These are phyloP conservation scores for Zygosaccharomyces pseudobailii DNA, from an alignment of 1,139 yeast genomes.

Conservation along the genomic window DNA sequence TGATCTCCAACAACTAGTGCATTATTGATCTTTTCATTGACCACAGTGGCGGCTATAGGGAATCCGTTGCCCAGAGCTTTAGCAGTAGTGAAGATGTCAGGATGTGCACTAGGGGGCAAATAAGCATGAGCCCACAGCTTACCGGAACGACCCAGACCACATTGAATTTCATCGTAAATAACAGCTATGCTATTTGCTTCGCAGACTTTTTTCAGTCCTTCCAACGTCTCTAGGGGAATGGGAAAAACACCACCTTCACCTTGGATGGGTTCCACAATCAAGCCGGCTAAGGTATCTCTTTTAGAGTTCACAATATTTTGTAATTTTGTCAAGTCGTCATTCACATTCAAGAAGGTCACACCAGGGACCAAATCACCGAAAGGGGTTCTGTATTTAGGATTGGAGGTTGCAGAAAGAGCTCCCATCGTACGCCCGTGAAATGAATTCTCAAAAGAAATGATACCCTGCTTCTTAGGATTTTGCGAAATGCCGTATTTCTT, in stretches of 20 bases:
- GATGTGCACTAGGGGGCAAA: constrained; percentile 74
- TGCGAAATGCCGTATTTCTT: constrained; percentile 70
- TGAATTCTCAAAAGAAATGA: constrained; percentile 79
- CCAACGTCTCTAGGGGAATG: constrained; percentile 58
- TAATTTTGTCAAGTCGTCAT: constrained; percentile 26
- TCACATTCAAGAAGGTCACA: constrained; percentile 40
- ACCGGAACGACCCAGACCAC: constrained; percentile 94
- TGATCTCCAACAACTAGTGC: constrained; percentile 86
- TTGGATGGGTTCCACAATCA: constrained; percentile 92
- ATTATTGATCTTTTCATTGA: constrained; percentile 70
- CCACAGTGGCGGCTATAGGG: constrained; percentile 93
- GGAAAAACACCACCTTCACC: constrained; percentile 95
- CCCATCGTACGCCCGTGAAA: constrained; percentile 97
- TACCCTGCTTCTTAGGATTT: constrained; percentile 56
- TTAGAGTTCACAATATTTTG: constrained; percentile 41
- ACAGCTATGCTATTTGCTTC: constrained; percentile 65
- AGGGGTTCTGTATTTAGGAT: constrained; percentile 86
- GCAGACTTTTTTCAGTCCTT: constrained; percentile 64
- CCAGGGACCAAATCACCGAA: constrained; percentile 89
- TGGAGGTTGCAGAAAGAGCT: constrained; percentile 85
- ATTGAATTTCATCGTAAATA: constrained; percentile 93
- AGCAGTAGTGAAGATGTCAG: constrained; percentile 90
- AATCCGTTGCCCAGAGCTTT: constrained; percentile 97
- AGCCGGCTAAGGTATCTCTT: constrained; percentile 78
- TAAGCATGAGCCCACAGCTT: constrained; percentile 86